These are phyloP conservation scores for Phaffia tasmanica DNA, from an alignment of 768 basidiomycete species.

Conservation along the genomic window DNA sequence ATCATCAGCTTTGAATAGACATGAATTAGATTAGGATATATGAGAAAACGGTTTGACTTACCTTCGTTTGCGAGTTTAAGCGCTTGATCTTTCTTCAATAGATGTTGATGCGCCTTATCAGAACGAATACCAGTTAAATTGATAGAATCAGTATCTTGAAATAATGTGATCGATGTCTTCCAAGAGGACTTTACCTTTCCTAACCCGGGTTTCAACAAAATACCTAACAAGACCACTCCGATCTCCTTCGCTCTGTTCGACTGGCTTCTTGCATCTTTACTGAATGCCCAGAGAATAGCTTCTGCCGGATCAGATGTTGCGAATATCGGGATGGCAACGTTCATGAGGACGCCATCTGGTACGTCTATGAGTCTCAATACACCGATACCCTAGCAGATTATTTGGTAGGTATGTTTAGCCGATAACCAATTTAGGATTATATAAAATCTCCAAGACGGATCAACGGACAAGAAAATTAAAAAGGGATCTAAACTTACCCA, in stretches of 20 bases:
- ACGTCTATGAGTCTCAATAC: constrained; percentile 30
- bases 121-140: constrained; percentile 7
- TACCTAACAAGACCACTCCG: constrained; percentile 2
- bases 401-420: constrained; percentile 33
- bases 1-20: background rate
- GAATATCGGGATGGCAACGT: constrained; percentile 30
- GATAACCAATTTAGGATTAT: background rate
- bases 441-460: background rate
- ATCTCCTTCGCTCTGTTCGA: constrained; percentile 9
- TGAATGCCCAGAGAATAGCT: constrained; percentile 25
- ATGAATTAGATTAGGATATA: background rate
- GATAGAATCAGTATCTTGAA: background rate
- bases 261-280: constrained; percentile 23
- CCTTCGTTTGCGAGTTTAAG: constrained; percentile 35
- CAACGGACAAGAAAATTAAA: background rate
- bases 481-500: background rate
- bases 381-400: constrained; percentile 30
- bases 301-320: constrained; percentile 30
- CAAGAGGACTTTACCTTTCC: constrained; percentile 13
- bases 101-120: constrained; percentile 29
- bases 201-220: constrained; percentile 5
- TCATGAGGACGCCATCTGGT: constrained; percentile 27
- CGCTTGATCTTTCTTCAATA: constrained; percentile 33
- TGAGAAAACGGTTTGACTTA: background rate
- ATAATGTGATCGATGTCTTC: background rate